These are phyloP conservation scores for Cylindricascospora bacillispora DNA, from an alignment of 1,139 yeast species.

Conservation along the genomic window DNA sequence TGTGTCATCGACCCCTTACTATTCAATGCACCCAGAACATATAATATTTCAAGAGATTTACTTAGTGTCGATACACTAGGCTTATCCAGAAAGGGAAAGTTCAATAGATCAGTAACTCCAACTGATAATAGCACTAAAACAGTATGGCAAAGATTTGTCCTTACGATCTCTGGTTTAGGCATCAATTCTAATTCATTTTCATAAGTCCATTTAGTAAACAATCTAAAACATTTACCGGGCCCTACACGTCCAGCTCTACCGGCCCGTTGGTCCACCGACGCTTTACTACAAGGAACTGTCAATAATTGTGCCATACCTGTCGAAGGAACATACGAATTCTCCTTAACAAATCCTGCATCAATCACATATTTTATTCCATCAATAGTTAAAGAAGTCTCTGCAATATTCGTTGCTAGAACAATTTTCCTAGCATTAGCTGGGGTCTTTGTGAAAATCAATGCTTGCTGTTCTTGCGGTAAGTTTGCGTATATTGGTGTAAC, in stretches of 20 bases:
- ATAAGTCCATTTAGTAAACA: slow-evolving; percentile 82
- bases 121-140: slow-evolving; percentile 62
- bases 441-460: slow-evolving; percentile 71
- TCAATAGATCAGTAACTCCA: slow-evolving; percentile 71
- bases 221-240: slow-evolving; percentile 85
- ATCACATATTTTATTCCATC: slow-evolving; percentile 82
- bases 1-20: slow-evolving; percentile 69
- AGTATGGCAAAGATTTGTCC: slow-evolving; percentile 70
- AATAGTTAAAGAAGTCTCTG: slow-evolving; percentile 91
- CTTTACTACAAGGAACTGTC: slow-evolving; percentile 78
- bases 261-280: slow-evolving; percentile 93
- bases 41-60: slow-evolving; percentile 65
- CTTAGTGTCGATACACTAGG: slow-evolving; percentile 66
- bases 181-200: slow-evolving; percentile 61
- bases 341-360: slow-evolving; percentile 89
- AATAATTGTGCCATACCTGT: slow-evolving; percentile 85
- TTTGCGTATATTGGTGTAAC: slow-evolving; percentile 89
- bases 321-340: slow-evolving; percentile 64
- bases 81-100: slow-evolving; percentile 78
- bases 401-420: slow-evolving; percentile 92
- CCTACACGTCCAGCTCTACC: slow-evolving; percentile 98
- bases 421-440: slow-evolving; percentile 71
- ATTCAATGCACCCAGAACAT: slow-evolving; percentile 79
- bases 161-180: slow-evolving; percentile 78
- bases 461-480: slow-evolving; percentile 73